phyloP scores from a whole-genome alignment of 2,329 filamentous ascomycete genomes.

The Penicillium concentricum region DNA sequence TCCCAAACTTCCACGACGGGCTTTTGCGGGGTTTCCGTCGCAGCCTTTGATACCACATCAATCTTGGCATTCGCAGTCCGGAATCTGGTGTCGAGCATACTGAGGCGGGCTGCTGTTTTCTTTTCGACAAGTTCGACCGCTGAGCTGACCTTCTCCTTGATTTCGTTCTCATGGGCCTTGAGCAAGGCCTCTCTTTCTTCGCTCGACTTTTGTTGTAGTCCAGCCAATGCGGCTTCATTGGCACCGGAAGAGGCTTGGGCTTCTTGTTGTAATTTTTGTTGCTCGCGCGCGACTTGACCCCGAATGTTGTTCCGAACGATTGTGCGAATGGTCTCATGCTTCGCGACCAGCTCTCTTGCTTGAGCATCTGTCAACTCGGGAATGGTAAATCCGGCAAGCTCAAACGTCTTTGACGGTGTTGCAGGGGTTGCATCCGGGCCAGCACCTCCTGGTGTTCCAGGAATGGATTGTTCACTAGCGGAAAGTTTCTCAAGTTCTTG shows the following conservation, averaged over 20 bases:
- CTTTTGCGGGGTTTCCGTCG: slow-evolving; percentile 77
- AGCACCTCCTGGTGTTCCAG: slow-evolving; percentile 23
- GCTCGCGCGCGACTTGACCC: slow-evolving; percentile 42
- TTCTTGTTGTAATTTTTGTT: slow-evolving; percentile 42
- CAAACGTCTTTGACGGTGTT: slow-evolving; percentile 33
- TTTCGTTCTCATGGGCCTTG: slow-evolving; percentile 54
- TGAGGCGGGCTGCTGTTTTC: slow-evolving; percentile 71
- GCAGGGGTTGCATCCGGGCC: slow-evolving; percentile 26
- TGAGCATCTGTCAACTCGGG: slow-evolving; percentile 51
- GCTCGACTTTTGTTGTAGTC: slow-evolving; percentile 40
- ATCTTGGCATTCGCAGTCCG: slow-evolving; percentile 68
- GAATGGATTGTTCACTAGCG: slow-evolving; percentile 39
- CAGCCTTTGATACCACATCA: slow-evolving; percentile 75
- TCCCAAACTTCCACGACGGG: slow-evolving; percentile 86
- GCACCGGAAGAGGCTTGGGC: slow-evolving; percentile 25
- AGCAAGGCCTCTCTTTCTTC: slow-evolving; percentile 43
- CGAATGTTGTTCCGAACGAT: slow-evolving; percentile 61
- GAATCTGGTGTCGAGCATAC: slow-evolving; percentile 72
- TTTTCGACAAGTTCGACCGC: slow-evolving; percentile 72
- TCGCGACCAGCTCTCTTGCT: slow-evolving; percentile 50
- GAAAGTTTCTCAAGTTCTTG: slow-evolving; percentile 51
- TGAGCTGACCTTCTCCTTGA: slow-evolving; percentile 57
- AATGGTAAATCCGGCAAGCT: slow-evolving; percentile 20
- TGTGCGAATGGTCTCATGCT: slow-evolving; percentile 49
- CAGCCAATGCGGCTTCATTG: slow-evolving; percentile 38